phyloP scores from a whole-genome alignment of 2,329 filamentous ascomycete genomes.

The Beauveria pseudobassiana region DNA sequence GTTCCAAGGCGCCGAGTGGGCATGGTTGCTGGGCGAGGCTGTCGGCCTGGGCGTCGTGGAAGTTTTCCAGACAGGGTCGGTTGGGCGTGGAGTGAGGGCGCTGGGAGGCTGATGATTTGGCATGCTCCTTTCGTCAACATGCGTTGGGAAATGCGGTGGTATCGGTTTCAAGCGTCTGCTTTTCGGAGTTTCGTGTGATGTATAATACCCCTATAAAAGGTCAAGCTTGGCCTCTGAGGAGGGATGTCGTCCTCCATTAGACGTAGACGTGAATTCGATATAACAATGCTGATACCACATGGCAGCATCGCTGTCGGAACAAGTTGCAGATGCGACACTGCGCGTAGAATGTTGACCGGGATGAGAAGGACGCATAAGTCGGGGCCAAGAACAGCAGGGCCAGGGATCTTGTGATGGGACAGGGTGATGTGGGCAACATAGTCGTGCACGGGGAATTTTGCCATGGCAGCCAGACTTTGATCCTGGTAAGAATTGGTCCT shows the following conservation, averaged over 20 bases:
- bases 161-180: neutral
- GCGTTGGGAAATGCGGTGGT: neutral
- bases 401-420: neutral
- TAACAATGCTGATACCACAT: no score
- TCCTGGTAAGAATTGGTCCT: neutral
- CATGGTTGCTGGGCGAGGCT: conserved; percentile 65
- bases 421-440: neutral
- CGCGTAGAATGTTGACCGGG: neutral
- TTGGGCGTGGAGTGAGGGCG: conserved; percentile 57
- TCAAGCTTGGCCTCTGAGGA: neutral
- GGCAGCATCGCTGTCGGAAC: neutral
- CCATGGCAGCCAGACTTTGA: neutral
- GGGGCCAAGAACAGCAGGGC: no score
- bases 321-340: neutral
- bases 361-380: neutral
- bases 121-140: neutral
- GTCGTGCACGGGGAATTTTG: neutral
- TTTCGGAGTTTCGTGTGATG: neutral
- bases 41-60: conserved; percentile 64
- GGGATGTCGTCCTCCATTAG: neutral
- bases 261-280: neutral
- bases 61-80: conserved; percentile 65
- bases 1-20: conserved; percentile 62
- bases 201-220: conserved; percentile 4
- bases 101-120: conserved; percentile 21